Conservation (phyloP, 371 early-diverging fungal species). For the Mortierella sp. region DNA sequence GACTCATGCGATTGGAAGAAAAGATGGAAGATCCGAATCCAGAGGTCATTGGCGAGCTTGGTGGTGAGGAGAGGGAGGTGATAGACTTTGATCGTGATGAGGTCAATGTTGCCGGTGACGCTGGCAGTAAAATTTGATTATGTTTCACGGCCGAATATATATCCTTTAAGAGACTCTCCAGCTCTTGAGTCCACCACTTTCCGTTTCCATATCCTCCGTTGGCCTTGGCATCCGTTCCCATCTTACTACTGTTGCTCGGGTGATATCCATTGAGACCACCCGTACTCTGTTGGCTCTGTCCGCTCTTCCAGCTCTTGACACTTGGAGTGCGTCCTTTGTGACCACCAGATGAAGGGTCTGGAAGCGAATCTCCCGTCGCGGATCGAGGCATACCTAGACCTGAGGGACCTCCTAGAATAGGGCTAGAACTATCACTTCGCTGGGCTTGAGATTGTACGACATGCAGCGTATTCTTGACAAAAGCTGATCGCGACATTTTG, state of each 20-base stretch:
- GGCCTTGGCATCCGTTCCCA: conserved; percentile 34
- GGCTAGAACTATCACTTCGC: neutral
- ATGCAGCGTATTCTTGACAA: conserved; percentile 74
- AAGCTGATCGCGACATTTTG: conserved; percentile 71
- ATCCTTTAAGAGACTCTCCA: conserved; percentile 63
- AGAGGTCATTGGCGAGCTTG: conserved; percentile 25
- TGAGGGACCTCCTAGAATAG: neutral
- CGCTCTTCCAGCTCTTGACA: conserved; percentile 52
- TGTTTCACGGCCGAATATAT: conserved; percentile 82
- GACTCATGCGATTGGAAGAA: conserved; percentile 41
- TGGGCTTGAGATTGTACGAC: conserved; percentile 59
- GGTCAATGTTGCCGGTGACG: conserved; percentile 19
- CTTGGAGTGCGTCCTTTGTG: conserved; percentile 45
- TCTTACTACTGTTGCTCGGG: conserved; percentile 16
- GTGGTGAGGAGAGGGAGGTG: conserved; percentile 20
- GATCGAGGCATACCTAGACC: conserved; percentile 25
- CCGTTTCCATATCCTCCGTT: conserved; percentile 40
- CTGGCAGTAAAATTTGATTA: conserved; percentile 80
- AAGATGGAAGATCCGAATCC: conserved; percentile 45
- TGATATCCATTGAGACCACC: conserved; percentile 11
- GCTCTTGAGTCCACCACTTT: conserved; percentile 52
- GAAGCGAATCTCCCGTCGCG: conserved; percentile 14
- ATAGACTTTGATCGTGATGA: conserved; percentile 20
- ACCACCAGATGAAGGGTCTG: conserved; percentile 4
- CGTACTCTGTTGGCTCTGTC: conserved; percentile 49